Base-by-base conservation (phyloP, 768 basidiomycete species). In the Auricularia heimuer region DNA sequence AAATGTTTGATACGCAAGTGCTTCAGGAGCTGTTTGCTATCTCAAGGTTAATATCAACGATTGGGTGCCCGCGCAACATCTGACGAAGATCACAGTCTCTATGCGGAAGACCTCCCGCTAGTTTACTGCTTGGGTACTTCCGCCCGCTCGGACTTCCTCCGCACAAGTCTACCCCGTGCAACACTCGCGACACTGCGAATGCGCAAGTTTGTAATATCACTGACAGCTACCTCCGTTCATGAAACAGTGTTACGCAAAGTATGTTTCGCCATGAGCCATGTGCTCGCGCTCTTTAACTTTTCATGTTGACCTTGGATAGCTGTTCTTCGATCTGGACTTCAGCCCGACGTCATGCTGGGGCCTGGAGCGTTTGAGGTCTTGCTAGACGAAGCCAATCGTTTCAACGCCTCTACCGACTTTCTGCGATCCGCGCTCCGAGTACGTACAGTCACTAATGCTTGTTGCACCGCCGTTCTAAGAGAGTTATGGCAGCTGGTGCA, bases 11-110 rank as follows among this genome's bases (percentile, higher is more conserved):
- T 64, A 74, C 82, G 0, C 63, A 67, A 1, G 79, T 91, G 2
- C 72, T 92, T 61, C 83, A 87, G 69, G 89, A 92, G 69, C 69
- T 90, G 18, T 83, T 90, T 51, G 81, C 87, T 63, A 85, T 91
- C 42, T 88, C 82, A 77, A 89, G 87, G 89, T 86, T 67, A 36
- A 71, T 61, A 54, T 64, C 16, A n/a, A 14, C 10, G 6, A 42
- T 33, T 12, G 24, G 14, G 36, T 39, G 12, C n/a, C 24, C 24
- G 3, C 24, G 7, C 7, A 12, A 39, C 44, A 1, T 14, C 33
- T 37, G 4, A 34, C 24, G 29, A 63, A n/a, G 16, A 36, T 14
- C 47, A n/a, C 42, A 44, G 60, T 44, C 45, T 37, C 56, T 45
- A 51, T 6, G 21, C 36, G 12, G 21, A 61, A 1, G 35, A 92